A percentile compares a stretch with the other conserved stretches of the same genome.
Conservation (phyloP, 164 flowering plant genomes). For the Pachysandra terminalis region DNA sequence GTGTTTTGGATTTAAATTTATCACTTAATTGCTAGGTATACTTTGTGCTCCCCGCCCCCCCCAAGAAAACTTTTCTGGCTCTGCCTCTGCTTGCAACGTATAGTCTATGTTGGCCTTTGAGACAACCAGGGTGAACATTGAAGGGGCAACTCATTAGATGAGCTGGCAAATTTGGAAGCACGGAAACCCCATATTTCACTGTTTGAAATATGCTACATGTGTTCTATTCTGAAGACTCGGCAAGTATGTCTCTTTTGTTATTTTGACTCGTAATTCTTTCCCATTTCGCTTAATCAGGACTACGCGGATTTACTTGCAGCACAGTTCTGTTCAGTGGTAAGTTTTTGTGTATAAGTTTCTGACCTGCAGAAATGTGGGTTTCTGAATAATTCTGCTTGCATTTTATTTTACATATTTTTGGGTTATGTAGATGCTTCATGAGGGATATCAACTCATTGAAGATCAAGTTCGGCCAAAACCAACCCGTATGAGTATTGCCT, state of each 20-base stretch:
- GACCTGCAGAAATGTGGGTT: background rate
- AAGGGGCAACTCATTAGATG: too few relatives aligned
- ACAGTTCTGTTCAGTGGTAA: conserved; percentile 65
- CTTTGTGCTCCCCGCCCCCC: too few relatives aligned
- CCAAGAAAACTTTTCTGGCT: too few relatives aligned
- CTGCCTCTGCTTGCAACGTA: too few relatives aligned
- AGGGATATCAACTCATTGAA: conserved; percentile 50
- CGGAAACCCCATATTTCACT: background rate
- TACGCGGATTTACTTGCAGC: conserved; percentile 78
- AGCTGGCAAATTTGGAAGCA: background rate
- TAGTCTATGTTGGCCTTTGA: too few relatives aligned
- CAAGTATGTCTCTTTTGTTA: too few relatives aligned
- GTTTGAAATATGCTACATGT: background rate
- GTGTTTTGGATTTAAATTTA: too few relatives aligned
- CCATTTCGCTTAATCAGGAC: conserved; percentile 46
- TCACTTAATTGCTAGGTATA: too few relatives aligned
- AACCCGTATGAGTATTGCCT: conserved; percentile 23
- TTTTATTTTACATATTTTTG: background rate
- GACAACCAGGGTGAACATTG: too few relatives aligned
- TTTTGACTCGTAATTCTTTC: conserved; percentile 12
- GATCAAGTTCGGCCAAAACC: conserved; percentile 62
- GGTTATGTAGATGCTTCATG: conserved; percentile 66
- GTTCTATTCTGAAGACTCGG: background rate
- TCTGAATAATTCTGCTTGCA: background rate
- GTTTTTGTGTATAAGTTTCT: conserved; percentile 15